Base-by-base conservation (phyloP, 768 basidiomycete species). In the Lyophyllum shimeji region DNA sequence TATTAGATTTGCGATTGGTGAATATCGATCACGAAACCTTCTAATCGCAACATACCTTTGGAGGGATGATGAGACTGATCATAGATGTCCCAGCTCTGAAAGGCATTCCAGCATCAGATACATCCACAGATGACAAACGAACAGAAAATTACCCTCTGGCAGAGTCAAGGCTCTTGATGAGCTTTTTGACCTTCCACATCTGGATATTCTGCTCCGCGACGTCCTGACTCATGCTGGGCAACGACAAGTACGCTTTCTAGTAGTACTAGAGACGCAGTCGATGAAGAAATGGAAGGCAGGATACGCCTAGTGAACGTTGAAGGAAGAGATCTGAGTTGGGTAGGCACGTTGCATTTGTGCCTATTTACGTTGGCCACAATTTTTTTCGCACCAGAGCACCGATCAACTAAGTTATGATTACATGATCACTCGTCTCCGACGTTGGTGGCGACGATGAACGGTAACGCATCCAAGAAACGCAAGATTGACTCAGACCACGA, bases 111-210 rank as follows among this genome's bases (percentile, higher is more conserved):
- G 37, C 20, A 65, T 57, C 64, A 69, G 74, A 64, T 67, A 63
- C 44, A 48, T 20, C 56, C 63, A 56, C 24, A 42, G 15, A 40
- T 18, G 31, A 29, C 13, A 39, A 51, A 42, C 25, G 47, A 63
- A 31, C 43, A 24, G 39, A 40, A 31, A 69, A 74, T 39, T 50
- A 90, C 89, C 94, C 94, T 82, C 93, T 85, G 56, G 97, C 95
- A 48, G 87, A 79, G 71, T 98, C 93, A 75, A 98, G 86, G 75
- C 92, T 95, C 83, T 94, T 95, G 79, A 99, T 94, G 76, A 98
- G 91, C 79, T 97, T 98, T 80, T 95, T 95, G 76, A 96, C 89
- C 78, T 97, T 95, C 95, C 92, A 90, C 86, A 95, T 91, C 82
- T 93, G 91, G 69, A 95, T 95, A 71, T 95, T 95, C 77, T 94